phyloP scores from a whole-genome alignment of 148 eudicot species.

The Rhododendron molle region DNA sequence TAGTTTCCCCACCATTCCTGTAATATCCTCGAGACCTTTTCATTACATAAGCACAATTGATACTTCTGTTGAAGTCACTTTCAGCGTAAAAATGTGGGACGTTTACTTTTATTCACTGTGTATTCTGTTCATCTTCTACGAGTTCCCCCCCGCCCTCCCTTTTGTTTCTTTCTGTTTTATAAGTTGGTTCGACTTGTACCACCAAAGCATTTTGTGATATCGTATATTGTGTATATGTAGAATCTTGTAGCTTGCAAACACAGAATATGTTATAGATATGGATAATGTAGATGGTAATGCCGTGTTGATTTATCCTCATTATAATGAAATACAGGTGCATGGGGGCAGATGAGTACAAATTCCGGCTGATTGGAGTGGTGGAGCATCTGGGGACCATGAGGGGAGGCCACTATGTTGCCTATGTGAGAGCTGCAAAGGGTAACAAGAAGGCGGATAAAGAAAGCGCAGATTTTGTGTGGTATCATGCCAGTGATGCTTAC shows the following conservation, averaged over 20 bases:
- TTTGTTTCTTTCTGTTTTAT: not conserved
- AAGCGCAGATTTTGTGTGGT: slow-evolving; percentile 52
- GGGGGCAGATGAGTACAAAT: slow-evolving; percentile 34
- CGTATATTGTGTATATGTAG: not conserved
- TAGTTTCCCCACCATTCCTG: not conserved
- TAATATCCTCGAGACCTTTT: not conserved
- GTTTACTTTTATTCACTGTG: not conserved
- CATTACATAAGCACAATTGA: not conserved
- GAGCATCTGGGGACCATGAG: slow-evolving; percentile 85
- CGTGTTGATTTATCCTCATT: not conserved
- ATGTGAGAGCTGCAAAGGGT: slow-evolving; percentile 52
- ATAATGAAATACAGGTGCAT: slow-evolving; percentile 38
- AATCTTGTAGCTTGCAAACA: not conserved
- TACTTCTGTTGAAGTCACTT: not conserved
- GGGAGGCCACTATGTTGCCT: slow-evolving; percentile 87
- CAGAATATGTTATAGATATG: not conserved
- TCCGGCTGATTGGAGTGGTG: slow-evolving; percentile 73
- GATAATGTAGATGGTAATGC: not conserved
- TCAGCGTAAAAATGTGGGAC: not conserved
- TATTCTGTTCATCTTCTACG: not conserved
- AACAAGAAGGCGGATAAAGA: slow-evolving; percentile 24
- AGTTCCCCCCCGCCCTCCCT: too few relatives aligned
- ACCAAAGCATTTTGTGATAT: not conserved
- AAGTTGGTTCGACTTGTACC: not conserved
- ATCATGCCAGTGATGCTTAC: slow-evolving; percentile 63